Conservation (phyloP, 108 stramenopile species). For the Fistulifera pelliculosa region DNA sequence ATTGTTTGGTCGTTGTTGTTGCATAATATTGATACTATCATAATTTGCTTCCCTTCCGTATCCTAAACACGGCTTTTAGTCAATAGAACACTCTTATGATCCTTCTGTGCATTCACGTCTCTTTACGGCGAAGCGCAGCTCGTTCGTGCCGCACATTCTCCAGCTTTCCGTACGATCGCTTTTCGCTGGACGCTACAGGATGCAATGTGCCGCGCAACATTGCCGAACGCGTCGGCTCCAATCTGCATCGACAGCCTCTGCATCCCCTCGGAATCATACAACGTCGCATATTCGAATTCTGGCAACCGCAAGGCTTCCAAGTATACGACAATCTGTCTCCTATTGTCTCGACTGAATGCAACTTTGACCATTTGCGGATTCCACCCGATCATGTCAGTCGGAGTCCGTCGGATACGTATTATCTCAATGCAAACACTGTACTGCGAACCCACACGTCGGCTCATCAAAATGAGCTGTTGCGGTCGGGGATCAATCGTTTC, state of each 20-base stretch:
- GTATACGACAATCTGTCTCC: constrained; percentile 34
- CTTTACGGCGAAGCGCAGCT: no score
- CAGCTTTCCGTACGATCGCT: neutral
- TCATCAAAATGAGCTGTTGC: constrained; percentile 78
- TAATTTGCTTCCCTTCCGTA: no score
- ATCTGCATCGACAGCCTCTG: constrained; percentile 48
- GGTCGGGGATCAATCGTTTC: constrained; percentile 57
- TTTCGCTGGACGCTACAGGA: constrained; percentile 17
- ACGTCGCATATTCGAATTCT: constrained; percentile 68
- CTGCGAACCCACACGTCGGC: constrained; percentile 93
- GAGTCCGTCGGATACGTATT: constrained; percentile 86
- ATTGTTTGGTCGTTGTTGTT: no score
- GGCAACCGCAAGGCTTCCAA: constrained; percentile 21
- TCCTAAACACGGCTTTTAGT: no score
- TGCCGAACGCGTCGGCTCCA: constrained; percentile 63
- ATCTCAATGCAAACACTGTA: constrained; percentile 58
- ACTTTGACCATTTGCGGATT: constrained; percentile 68
- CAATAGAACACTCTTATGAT: no score
- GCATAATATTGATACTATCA: no score
- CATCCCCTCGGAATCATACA: constrained; percentile 91
- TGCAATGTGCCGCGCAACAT: constrained; percentile 82
- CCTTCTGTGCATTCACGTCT: no score
- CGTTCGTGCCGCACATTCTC: no score
- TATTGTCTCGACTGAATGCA: constrained; percentile 42
- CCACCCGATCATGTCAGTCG: constrained; percentile 86